Base-by-base conservation (phyloP, 805 yeast genomes). In the Myxozyma sirexii region DNA sequence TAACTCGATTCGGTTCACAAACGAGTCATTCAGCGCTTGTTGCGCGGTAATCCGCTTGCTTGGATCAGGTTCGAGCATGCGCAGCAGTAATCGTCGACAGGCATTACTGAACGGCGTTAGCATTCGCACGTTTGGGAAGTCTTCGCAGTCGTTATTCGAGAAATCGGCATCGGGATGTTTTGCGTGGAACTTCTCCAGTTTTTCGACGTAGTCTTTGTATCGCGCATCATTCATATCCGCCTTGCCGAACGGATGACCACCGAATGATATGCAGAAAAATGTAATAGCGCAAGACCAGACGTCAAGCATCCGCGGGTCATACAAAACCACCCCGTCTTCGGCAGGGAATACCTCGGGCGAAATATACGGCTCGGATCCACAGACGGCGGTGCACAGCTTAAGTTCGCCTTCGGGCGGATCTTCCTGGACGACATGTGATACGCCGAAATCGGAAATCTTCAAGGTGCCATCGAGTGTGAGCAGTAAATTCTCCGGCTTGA, bases 251-350 rank as follows among this genome's bases (percentile, higher is more conserved):
- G 73, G 68, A 17, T 63, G 67, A 0, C 74, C 75, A 17, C 71
- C 71, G 45, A 64, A 68, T 15, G 69, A 79, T 93, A 90, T 87
- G 5, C 96, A 96, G 90, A 90, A 86, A 71, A 88, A 90, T 37
- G 90, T 90, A 10, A 90, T 93, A 51, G 96, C 97, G 76, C 96
- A 89, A 0, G 96, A 85, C 97, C 97, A 90, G 38, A 90, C 84
- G 75, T 90, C 97, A 5, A 88, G 87, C 37, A 87, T 80, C 57
- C 96, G 75, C 1, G 96, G 88, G 74, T 90, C 97, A 73, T 88
- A 90, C 8, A 54, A 31, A 7, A 35, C 27, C 15, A 29, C 7
- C 37, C 46, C 50, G 27, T 53, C 53, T n/a, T 27, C 27, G 44
- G 21, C 47, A 12, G 44, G 52, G 77, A 53, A 70, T 64, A 72